These are phyloP conservation scores for Boletellus deceptivus DNA, from an alignment of 1,284 basidiomycete species.

Conservation along the genomic window DNA sequence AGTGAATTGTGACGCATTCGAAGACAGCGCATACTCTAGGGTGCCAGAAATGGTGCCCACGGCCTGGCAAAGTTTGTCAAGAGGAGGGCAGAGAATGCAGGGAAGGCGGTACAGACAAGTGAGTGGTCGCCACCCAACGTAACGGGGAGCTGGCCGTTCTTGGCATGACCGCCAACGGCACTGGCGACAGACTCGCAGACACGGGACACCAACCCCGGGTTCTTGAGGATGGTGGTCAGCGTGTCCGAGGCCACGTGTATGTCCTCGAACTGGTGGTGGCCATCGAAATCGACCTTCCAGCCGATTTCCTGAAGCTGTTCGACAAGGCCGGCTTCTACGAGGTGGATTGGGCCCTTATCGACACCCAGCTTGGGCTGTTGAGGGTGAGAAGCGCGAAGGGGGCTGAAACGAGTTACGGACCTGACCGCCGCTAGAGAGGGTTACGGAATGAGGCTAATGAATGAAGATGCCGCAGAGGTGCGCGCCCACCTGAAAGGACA, in stretches of 20 bases:
- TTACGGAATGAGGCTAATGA: slow-evolving; percentile 21
- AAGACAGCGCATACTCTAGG: slow-evolving; percentile 49
- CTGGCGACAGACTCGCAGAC: slow-evolving; percentile 82
- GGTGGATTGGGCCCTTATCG: slow-evolving; percentile 86
- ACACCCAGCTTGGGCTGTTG: slow-evolving; percentile 73
- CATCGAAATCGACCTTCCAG: slow-evolving; percentile 87
- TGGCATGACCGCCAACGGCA: slow-evolving; percentile 72
- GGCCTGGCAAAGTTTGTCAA: slow-evolving; percentile 48
- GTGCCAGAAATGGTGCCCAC: slow-evolving; percentile 91
- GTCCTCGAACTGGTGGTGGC: slow-evolving; percentile 86
- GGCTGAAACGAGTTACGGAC: slow-evolving; percentile 31
- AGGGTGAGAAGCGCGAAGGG: slow-evolving; percentile 11
- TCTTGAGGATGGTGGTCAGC: slow-evolving; percentile 86
- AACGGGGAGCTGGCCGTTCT: slow-evolving; percentile 79
- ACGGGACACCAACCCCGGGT: slow-evolving; percentile 82
- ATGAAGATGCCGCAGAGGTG: background rate
- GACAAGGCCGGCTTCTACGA: slow-evolving; percentile 83
- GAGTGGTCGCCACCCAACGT: slow-evolving; percentile 98
- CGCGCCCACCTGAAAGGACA: slow-evolving; percentile 67
- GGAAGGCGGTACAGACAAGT: slow-evolving; percentile 52
- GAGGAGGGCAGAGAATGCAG: background rate
- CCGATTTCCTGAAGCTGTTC: slow-evolving; percentile 78
- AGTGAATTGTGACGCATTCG: background rate
- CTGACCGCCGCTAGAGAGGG: slow-evolving; percentile 50
- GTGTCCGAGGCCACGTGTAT: slow-evolving; percentile 69